Evolutionary conservation across 2,329 filamentous ascomycete species (phyloP).

Genomic region (Penicillium rolfsii): DNA sequence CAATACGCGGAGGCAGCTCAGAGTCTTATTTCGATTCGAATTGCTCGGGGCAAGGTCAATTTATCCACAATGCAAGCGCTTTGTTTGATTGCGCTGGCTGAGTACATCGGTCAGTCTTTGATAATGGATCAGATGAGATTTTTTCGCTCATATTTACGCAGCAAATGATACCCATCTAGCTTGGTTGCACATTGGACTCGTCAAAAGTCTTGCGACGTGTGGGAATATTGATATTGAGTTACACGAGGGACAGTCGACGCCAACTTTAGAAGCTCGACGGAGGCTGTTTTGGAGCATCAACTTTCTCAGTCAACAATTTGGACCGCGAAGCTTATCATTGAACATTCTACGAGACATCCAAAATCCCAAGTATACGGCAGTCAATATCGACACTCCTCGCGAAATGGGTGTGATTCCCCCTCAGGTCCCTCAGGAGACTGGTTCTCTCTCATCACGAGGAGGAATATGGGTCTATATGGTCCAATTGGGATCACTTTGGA

Average conservation of each 20-base stretch:
- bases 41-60: slow-evolving; percentile 55
- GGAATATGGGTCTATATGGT: slow-evolving; percentile 57
- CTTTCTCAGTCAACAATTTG: slow-evolving; percentile 55
- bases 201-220: slow-evolving; percentile 54
- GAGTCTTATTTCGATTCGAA: slow-evolving; percentile 48
- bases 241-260: slow-evolving; percentile 41
- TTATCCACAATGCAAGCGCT: slow-evolving; percentile 55
- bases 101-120: slow-evolving; percentile 49
- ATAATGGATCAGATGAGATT: accelerated
- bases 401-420: slow-evolving; percentile 44
- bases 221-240: slow-evolving; percentile 53
- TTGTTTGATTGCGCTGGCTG: slow-evolving; percentile 54
- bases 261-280: slow-evolving; percentile 49
- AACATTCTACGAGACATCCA: slow-evolving; percentile 49
- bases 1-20: slow-evolving; percentile 45
- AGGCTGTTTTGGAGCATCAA: slow-evolving; percentile 57
- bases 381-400: slow-evolving; percentile 24
- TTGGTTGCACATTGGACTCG: slow-evolving; percentile 55
- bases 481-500: slow-evolving; percentile 56
- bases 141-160: slow-evolving; percentile 27
- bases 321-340: slow-evolving; percentile 50
- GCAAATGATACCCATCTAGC: slow-evolving; percentile 55
- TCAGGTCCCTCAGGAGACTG: slow-evolving; percentile 51
- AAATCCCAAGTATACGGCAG: slow-evolving; percentile 35
- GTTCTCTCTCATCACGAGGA: slow-evolving; percentile 45